Base-by-base conservation (phyloP, 441 rosid species). In the Adansonia gregorii region DNA sequence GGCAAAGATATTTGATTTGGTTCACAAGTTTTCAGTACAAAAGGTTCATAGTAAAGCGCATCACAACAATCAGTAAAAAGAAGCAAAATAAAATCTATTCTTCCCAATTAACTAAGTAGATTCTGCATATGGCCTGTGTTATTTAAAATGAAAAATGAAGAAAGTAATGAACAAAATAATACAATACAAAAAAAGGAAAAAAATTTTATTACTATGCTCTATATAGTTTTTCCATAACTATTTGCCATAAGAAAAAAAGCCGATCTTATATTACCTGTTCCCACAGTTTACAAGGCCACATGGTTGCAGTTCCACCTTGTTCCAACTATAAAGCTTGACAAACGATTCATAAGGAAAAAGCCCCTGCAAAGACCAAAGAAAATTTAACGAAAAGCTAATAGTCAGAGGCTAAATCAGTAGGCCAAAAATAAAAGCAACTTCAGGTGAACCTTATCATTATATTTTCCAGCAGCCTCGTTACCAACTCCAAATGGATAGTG, bases 231-330 rank as follows among this genome's bases (percentile, higher is more conserved):
- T 67, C 15, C 41, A 46, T 27, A 59, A 67, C 56, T 52, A 6
- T 73, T 45, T 1, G 52, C 51, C 11, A 43, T 22, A 31, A 69
- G 48, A 27, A 49, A 31, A 75, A 49, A 20, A 45, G n/a, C n/a
- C 58, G 35, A 22, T 39, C 39, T 20, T 14, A 35, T 68, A 72
- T 82, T 83, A 96, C 99, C 96, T 96, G 85, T 94, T 96, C 46
- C 98, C 98, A 76, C 96, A 88, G 78, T 96, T 96, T 80, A 85
- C 84, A 71, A 96, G 92, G 61, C 99, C 99, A 83, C 90, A 88
- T 22, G 99, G 98, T 79, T 78, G 87, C 78, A 93, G 80, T 78
- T 93, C 96, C 66, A 75, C 85, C 82, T 91, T 91, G 82, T 84
- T 88, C 78, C 84, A 87, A 61, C 75, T 82, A 81, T 94, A 94